A percentile compares a stretch with the other conserved stretches of the same genome.
Conservation (phyloP, 2,329 filamentous ascomycete genomes). For the Apiospora pterosperma region DNA sequence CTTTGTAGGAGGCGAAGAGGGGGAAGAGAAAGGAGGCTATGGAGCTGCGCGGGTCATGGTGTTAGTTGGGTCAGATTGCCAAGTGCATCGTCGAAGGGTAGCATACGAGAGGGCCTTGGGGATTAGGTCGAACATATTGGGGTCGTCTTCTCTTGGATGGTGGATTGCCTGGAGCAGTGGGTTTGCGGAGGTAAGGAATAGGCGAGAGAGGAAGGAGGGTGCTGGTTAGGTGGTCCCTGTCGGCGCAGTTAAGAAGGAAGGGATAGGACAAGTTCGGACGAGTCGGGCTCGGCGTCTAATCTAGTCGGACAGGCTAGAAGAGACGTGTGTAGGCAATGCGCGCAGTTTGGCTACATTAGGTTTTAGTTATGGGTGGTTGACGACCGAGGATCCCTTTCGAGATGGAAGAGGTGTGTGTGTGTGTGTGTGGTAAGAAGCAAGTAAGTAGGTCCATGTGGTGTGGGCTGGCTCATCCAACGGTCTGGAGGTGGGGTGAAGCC, state of each 20-base stretch:
- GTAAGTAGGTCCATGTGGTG: background rate
- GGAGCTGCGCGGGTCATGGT: constrained; percentile 53
- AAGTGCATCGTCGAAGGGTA: background rate
- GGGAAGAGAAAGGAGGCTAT: constrained; percentile 89
- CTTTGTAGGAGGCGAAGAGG: constrained; percentile 96
- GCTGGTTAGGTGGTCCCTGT: background rate
- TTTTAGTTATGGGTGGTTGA: background rate
- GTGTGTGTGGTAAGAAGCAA: no score
- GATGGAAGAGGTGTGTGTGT: background rate
- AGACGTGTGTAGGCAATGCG: background rate
- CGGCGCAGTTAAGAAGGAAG: background rate
- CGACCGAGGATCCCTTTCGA: background rate
- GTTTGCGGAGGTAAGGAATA: background rate
- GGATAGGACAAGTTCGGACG: background rate
- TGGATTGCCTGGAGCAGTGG: background rate
- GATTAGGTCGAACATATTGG: constrained; percentile 60
- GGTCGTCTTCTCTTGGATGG: background rate
- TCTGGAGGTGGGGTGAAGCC: background rate
- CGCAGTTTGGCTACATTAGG: background rate
- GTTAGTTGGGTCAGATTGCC: background rate
- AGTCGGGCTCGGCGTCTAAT: background rate
- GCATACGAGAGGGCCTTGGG: constrained; percentile 64
- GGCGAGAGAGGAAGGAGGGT: background rate
- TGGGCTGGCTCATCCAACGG: background rate
- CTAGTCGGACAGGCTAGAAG: background rate